Percentiles rank a stretch among this genome's conserved stretches.
Evolutionary conservation across 2,329 filamentous ascomycete genomes (phyloP).

Genomic region (Penicillium palitans): DNA sequence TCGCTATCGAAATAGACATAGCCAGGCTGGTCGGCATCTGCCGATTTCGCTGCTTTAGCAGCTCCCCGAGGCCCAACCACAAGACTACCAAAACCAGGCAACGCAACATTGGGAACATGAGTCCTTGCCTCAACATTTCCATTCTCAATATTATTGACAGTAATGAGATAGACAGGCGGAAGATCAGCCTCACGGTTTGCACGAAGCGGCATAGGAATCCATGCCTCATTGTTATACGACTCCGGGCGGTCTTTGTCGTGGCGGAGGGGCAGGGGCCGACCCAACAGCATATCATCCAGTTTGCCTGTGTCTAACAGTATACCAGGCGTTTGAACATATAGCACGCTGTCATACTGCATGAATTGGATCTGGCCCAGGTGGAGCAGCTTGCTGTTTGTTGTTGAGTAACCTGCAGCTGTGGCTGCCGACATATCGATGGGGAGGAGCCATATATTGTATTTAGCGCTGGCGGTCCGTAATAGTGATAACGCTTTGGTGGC

Average conservation of each 20-base stretch:
- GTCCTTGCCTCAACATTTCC: conserved; percentile 40
- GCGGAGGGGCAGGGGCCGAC: conserved; percentile 34
- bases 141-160: conserved; percentile 38
- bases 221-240: conserved; percentile 41
- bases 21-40: conserved; percentile 24
- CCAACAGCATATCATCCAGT: conserved; percentile 42
- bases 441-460: conserved; percentile 44
- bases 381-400: conserved; percentile 40
- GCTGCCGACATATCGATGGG: conserved; percentile 43
- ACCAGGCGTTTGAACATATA: conserved; percentile 47
- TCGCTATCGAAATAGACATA: conserved; percentile 46
- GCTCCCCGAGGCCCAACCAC: conserved; percentile 31
- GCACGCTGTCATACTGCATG: conserved; percentile 46
- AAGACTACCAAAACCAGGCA: conserved; percentile 37
- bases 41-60: conserved; percentile 2
- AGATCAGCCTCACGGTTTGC: conserved; percentile 33
- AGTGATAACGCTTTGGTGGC: conserved; percentile 38
- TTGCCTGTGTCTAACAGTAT: conserved; percentile 40
- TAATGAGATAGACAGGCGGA: conserved; percentile 41
- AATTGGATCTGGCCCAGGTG: conserved; percentile 42
- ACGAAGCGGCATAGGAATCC: conserved; percentile 39
- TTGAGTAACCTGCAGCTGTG: conserved; percentile 32
- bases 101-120: conserved; percentile 37
- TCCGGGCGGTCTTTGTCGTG: conserved; percentile 36
- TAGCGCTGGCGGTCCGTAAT: conserved; percentile 41